Conservation (phyloP, 495 filamentous ascomycete genomes). For the Pyronema omphalodes region DNA sequence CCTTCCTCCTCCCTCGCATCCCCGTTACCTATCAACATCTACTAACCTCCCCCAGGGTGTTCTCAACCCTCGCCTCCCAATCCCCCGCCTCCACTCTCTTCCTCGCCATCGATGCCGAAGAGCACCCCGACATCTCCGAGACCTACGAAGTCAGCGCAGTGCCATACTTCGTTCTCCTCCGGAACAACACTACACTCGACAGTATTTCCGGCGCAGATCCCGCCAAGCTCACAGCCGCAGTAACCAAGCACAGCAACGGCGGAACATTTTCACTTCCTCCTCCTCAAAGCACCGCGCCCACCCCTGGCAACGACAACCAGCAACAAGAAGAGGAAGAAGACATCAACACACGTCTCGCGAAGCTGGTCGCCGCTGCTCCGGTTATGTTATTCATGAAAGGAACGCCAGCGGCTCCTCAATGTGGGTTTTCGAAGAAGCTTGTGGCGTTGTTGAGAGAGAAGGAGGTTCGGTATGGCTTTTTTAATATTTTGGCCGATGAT, state of each 20-base stretch:
- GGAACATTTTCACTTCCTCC: constrained; percentile 12
- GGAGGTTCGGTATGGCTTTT: constrained; percentile 90
- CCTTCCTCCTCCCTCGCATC: not conserved
- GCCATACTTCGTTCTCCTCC: constrained; percentile 70
- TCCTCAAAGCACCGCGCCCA: constrained; percentile 21
- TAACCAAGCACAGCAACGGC: constrained; percentile 55
- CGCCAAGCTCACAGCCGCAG: constrained; percentile 55
- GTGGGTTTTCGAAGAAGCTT: constrained; percentile 81
- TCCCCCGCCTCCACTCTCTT: constrained; percentile 60
- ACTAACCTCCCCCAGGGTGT: constrained; percentile 35
- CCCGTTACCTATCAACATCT: not conserved
- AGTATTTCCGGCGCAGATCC: constrained; percentile 78
- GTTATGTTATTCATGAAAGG: constrained; percentile 98
- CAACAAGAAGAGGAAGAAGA: constrained; percentile 43
- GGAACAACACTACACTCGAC: constrained; percentile 50
- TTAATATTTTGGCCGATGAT: constrained; percentile 95
- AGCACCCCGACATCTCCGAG: constrained; percentile 28
- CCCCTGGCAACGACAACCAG: constrained; percentile 17
- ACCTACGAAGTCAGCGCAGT: constrained; percentile 84
- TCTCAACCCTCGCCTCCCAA: constrained; percentile 54
- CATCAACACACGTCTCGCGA: constrained; percentile 55
- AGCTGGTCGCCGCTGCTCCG: constrained; percentile 80
- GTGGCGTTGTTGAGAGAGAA: constrained; percentile 71
- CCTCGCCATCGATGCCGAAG: constrained; percentile 31
- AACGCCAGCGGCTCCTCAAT: constrained; percentile 77